Conservation (phyloP, 345 rosid species). For the Excoecaria cochinchinensis region DNA sequence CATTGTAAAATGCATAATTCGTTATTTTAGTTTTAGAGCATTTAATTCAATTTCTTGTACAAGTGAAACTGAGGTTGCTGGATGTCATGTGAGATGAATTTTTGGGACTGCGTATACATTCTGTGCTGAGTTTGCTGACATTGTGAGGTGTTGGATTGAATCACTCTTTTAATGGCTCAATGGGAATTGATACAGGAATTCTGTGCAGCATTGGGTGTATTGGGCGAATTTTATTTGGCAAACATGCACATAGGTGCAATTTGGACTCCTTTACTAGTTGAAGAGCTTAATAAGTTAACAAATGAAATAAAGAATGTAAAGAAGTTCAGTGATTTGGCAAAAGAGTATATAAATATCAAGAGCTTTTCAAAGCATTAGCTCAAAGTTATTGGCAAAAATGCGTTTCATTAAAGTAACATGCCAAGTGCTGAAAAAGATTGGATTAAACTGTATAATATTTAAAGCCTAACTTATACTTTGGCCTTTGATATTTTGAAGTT, state of each 20-base stretch:
- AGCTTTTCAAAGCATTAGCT: neutral
- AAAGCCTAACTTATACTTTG: neutral
- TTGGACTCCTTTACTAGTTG: neutral
- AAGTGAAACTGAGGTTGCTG: no score
- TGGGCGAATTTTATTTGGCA: no score
- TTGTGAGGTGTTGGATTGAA: neutral
- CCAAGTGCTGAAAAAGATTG: neutral
- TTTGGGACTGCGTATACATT: neutral
- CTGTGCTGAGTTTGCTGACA: neutral
- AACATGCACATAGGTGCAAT: neutral
- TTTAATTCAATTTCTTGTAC: no score
- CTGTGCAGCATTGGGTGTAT: no score
- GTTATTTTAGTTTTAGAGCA: no score
- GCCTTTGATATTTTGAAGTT: neutral
- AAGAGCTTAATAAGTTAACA: neutral
- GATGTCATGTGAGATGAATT: no score
- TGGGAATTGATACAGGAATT: no score
- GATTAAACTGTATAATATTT: neutral
- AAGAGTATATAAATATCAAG: neutral
- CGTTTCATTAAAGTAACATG: neutral
- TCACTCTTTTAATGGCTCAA: neutral
- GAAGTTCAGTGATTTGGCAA: no score
- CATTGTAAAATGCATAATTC: no score
- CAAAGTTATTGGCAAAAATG: neutral
- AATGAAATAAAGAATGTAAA: neutral